Evolutionary conservation across 2,329 filamentous ascomycete genomes (phyloP), one percentile per base, ranked within the genome.

Genomic region (Colletotrichum sidae): DNA sequence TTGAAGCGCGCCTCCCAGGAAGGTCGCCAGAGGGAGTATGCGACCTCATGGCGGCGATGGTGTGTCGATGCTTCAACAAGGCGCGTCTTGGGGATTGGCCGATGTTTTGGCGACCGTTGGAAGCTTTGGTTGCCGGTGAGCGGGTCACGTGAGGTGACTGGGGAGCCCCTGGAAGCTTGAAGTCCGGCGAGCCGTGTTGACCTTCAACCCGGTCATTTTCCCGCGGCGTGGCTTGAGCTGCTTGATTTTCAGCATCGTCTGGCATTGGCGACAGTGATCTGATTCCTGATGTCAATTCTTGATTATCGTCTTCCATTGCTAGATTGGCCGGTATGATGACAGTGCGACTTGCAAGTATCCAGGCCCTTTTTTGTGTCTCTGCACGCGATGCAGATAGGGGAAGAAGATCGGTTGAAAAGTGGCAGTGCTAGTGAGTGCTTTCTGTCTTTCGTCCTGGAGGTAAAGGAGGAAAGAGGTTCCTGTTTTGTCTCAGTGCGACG

Each of bases 41-140:
- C 34, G 67, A 69, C 73, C 60, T 74, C 73, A 63, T 75, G 73
- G 39, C 73, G 73, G 61, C 73, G 75, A 65, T 70, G 71, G 13
- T 75, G 69, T 60, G 60, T 60, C 70, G 60, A 50, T 52, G 53
- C 37, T 58, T 60, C 15, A 17, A 25, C 25, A 25, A 61, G 35
- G 39, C 33, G 54, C 61, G 61, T 67, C 42, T 55, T 41, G 62
- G 62, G 60, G 51, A 62, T 54, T 49, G 55, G 58, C 47, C 53
- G 55, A 39, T 63, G 68, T 69, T 59, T 67, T 60, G 57, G 53
- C 41, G 51, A 37, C 45, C 53, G 38, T 13, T 25, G 42, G 17
- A 17, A 37, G 55, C 58, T 56, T 34, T 47, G 17, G 45, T 47
- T 62, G 57, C 57, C 42, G 58, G 57, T 47, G 45, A 58, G 1